Percentiles rank a stretch among this genome's conserved stretches.
Evolutionary conservation across 78 protist genomes (phyloP).

Genomic region (Cavenderia fasciculata): DNA sequence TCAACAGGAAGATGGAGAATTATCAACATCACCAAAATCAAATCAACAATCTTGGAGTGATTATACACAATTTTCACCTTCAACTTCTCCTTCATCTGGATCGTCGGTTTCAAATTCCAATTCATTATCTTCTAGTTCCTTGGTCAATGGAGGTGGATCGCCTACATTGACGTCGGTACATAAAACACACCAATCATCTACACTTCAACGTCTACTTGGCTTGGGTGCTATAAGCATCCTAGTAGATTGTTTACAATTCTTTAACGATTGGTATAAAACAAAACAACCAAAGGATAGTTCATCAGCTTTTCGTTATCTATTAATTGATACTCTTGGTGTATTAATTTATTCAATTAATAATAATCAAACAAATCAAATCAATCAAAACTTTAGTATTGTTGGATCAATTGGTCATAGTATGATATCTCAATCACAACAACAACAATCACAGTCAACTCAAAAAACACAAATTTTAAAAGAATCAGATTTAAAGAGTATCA

Average conservation of each 20-base stretch:
- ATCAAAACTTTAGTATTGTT: too few species aligned
- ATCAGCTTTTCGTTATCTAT: slow-evolving; percentile 19
- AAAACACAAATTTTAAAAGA: too few species aligned
- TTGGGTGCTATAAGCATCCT: slow-evolving; percentile 37
- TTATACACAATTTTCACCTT: not conserved
- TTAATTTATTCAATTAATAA: not conserved
- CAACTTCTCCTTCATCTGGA: too few species aligned
- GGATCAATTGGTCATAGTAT: too few species aligned
- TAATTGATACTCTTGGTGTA: slow-evolving; percentile 50
- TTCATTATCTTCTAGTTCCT: too few species aligned
- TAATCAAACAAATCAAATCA: too few species aligned
- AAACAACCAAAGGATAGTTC: slow-evolving; percentile 40
- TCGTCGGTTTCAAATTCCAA: too few species aligned
- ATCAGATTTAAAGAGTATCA: too few species aligned
- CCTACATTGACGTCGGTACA: not conserved
- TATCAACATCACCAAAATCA: not conserved
- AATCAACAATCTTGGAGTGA: not conserved
- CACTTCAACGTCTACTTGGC: slow-evolving; percentile 23
- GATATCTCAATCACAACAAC: too few species aligned
- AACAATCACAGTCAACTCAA: too few species aligned
- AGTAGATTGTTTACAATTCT: slow-evolving; percentile 46
- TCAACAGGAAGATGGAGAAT: too few species aligned
- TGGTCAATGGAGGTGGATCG: too few species aligned
- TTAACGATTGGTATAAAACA: slow-evolving; percentile 18
- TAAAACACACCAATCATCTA: not conserved